phyloP scores from a whole-genome alignment of 805 yeast genomes.

The Lipomyces chichibuensis region DNA sequence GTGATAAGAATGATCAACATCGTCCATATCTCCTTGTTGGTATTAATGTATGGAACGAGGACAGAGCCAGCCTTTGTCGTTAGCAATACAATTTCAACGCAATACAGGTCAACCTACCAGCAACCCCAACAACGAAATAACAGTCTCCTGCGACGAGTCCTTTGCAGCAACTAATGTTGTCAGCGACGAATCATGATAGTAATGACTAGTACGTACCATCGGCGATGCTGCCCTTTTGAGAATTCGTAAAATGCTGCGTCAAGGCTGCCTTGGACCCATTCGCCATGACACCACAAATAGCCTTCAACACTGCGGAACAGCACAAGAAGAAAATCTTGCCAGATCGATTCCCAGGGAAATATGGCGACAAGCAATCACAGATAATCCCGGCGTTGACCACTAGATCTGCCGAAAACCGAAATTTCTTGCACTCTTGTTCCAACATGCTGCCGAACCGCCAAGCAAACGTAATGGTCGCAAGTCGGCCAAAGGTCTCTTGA shows the following conservation, averaged over 20 bases:
- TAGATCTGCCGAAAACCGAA: conserved; percentile 44
- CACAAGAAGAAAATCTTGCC: conserved; percentile 40
- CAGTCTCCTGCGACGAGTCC: conserved; percentile 47
- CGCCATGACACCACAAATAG: conserved; percentile 47
- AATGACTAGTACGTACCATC: conserved; percentile 36
- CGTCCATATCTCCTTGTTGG: conserved; percentile 39
- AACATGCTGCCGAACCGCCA: conserved; percentile 44
- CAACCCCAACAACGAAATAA: conserved; percentile 45
- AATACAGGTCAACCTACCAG: conserved; percentile 27
- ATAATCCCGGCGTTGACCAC: conserved; percentile 45
- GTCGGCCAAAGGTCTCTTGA: conserved; percentile 46
- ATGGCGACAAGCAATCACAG: conserved; percentile 44
- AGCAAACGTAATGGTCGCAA: conserved; percentile 46
- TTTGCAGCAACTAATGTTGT: conserved; percentile 41
- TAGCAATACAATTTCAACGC: not conserved
- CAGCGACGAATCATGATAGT: not conserved
- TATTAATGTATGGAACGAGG: conserved; percentile 37
- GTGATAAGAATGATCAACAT: conserved; percentile 38
- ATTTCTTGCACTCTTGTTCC: conserved; percentile 47
- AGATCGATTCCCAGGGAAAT: conserved; percentile 37
- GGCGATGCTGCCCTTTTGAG: conserved; percentile 43
- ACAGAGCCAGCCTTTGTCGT: conserved; percentile 40
- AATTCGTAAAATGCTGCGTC: conserved; percentile 46
- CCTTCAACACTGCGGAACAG: conserved; percentile 43
- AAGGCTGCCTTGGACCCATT: conserved; percentile 46